Evolutionary conservation across 306 rosid species (phyloP).

Genomic region (Prunus armeniaca): DNA sequence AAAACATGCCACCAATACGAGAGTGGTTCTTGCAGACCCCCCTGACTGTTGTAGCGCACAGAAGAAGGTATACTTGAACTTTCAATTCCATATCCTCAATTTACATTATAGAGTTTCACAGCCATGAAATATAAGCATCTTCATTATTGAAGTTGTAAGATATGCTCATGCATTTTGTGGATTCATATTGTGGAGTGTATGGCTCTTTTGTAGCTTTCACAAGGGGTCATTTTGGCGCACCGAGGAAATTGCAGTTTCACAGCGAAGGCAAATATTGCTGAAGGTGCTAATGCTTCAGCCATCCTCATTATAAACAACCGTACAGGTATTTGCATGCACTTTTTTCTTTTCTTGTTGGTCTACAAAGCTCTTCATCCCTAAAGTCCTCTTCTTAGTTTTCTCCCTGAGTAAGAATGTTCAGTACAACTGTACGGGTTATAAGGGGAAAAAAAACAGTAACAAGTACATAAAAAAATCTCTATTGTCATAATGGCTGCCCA

Average conservation of each 20-base stretch:
- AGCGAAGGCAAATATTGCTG: conserved; percentile 85
- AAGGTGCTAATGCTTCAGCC: conserved; percentile 82
- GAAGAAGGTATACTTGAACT: conserved; percentile 49
- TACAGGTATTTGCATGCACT: conserved; percentile 51
- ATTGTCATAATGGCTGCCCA: neutral
- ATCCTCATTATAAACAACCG: conserved; percentile 76
- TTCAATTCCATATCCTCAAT: conserved; percentile 1
- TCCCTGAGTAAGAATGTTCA: neutral
- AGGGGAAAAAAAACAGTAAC: neutral
- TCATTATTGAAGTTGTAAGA: conserved; percentile 19
- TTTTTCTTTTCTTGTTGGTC: conserved; percentile 18
- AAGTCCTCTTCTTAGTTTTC: conserved; percentile 7
- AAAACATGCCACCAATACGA: conserved; percentile 77
- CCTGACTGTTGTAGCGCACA: conserved; percentile 83
- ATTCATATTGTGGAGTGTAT: conserved; percentile 35
- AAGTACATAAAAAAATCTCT: neutral
- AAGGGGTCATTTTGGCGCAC: conserved; percentile 77
- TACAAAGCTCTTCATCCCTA: neutral
- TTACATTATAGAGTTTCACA: neutral
- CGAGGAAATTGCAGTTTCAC: conserved; percentile 99
- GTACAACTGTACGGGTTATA: neutral
- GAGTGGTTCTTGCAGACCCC: conserved; percentile 93
- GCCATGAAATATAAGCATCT: conserved; percentile 15
- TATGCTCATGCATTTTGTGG: conserved; percentile 17
- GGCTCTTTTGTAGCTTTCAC: conserved; percentile 62